These are phyloP conservation scores for Geotrichum klebahnii DNA, from an alignment of 1,139 yeast species.

Conservation along the genomic window DNA sequence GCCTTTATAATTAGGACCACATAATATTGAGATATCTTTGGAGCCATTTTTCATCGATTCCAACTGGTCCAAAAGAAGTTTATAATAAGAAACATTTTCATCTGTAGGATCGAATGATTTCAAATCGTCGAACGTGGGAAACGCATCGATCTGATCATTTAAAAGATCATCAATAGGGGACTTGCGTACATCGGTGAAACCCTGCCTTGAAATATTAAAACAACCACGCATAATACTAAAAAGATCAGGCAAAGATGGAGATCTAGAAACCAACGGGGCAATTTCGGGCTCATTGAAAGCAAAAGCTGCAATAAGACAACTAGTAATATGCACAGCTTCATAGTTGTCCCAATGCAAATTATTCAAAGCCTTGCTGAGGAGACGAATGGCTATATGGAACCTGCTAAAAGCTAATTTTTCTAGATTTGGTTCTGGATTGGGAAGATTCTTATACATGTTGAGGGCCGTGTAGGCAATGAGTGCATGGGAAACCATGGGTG, in stretches of 20 bases:
- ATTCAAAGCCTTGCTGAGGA: constrained; percentile 7
- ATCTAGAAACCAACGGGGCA: constrained; percentile 11
- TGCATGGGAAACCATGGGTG: constrained; percentile 16
- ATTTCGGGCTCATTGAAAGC: constrained; percentile 15
- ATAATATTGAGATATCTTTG: constrained; percentile 2
- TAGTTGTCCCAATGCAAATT: not conserved
- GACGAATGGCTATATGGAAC: constrained; percentile 6
- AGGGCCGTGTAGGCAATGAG: constrained; percentile 18
- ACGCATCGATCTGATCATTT: not conserved
- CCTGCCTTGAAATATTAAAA: constrained; percentile 7
- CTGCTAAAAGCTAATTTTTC: constrained; percentile 9
- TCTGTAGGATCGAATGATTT: not conserved
- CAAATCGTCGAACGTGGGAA: constrained; percentile 13
- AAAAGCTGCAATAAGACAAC: constrained; percentile 18
- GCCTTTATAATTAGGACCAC: not conserved
- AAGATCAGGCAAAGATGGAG: constrained; percentile 15
- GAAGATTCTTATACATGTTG: constrained; percentile 1
- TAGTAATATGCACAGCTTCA: constrained; percentile 14
- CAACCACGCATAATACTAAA: constrained; percentile 18
- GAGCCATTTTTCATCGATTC: constrained; percentile 2
- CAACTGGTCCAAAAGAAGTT: constrained; percentile 9
- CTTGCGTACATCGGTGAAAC: not conserved
- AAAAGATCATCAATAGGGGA: not conserved
- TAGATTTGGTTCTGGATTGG: constrained; percentile 5
- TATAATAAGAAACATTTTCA: constrained; percentile 2